Percentiles rank a stretch among this genome's conserved stretches.
phyloP scores from a whole-genome alignment of 2,329 filamentous ascomycete genomes.

The Meredithiella fracta region DNA sequence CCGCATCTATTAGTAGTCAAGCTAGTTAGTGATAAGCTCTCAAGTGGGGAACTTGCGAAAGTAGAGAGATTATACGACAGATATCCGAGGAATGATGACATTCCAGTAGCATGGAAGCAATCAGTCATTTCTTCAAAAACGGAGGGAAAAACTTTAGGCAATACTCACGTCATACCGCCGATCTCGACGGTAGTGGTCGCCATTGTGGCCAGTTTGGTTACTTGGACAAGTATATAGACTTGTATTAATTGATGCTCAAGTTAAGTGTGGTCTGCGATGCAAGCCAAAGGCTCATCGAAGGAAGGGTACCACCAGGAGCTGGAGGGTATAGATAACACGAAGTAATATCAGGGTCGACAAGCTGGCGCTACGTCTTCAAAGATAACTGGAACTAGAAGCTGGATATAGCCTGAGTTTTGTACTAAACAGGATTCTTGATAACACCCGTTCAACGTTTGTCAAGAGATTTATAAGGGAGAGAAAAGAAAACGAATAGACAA shows the following conservation, averaged over 20 bases:
- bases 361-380: background rate
- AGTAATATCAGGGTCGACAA: background rate
- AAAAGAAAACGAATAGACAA: background rate
- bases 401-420: background rate
- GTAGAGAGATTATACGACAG: background rate
- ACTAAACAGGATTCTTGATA: background rate
- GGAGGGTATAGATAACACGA: slow-evolving; percentile 1
- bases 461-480: background rate
- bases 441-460: background rate
- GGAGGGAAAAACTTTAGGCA: slow-evolving; percentile 5
- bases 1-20: slow-evolving; percentile 39
- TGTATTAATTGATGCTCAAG: background rate
- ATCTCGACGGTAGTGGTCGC: slow-evolving; percentile 83
- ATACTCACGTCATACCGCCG: slow-evolving; percentile 63
- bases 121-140: background rate
- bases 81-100: background rate
- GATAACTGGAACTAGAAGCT: background rate
- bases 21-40: background rate
- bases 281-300: background rate
- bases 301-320: background rate
- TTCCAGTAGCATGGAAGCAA: background rate
- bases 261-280: background rate
- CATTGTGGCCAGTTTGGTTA: slow-evolving; percentile 38
- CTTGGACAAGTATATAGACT: background rate
- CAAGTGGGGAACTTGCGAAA: background rate